A percentile compares a stretch with the other conserved stretches of the same genome.
phyloP scores from a whole-genome alignment of 176 grass and related monocot species.

The Cenchrus fungigraminus region DNA sequence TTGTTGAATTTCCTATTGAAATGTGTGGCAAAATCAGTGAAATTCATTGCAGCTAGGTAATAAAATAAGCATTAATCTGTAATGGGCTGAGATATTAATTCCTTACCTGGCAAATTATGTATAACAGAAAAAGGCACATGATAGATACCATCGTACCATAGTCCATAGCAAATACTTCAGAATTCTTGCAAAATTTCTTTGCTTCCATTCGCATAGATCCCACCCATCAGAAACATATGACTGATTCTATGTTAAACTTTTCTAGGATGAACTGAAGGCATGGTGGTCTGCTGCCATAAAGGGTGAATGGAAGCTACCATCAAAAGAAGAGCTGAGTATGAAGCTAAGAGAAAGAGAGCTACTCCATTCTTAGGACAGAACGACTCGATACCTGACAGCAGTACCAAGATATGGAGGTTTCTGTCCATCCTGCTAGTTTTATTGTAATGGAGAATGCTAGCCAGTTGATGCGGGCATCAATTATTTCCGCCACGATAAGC shows the following conservation, averaged over 20 bases:
- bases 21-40: neutral
- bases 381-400: neutral
- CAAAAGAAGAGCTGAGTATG: constrained; percentile 59
- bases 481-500: neutral
- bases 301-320: constrained; percentile 61
- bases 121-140: neutral
- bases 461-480: neutral
- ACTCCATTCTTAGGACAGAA: constrained; percentile 40
- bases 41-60: neutral
- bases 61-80: neutral
- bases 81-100: neutral
- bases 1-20: neutral
- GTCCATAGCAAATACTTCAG: neutral
- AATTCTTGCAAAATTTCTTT: neutral
- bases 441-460: neutral
- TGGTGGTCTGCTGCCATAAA: constrained; percentile 74
- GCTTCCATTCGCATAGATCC: neutral
- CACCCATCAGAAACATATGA: neutral
- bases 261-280: constrained; percentile 80
- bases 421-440: constrained; percentile 15
- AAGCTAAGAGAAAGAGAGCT: constrained; percentile 71
- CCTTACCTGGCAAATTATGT: neutral
- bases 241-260: constrained; percentile 24
- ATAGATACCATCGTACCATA: neutral
- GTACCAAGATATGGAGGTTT: neutral